Conservation (phyloP, 2,329 filamentous ascomycete genomes). For the Chrysosporium queenslandicum region DNA sequence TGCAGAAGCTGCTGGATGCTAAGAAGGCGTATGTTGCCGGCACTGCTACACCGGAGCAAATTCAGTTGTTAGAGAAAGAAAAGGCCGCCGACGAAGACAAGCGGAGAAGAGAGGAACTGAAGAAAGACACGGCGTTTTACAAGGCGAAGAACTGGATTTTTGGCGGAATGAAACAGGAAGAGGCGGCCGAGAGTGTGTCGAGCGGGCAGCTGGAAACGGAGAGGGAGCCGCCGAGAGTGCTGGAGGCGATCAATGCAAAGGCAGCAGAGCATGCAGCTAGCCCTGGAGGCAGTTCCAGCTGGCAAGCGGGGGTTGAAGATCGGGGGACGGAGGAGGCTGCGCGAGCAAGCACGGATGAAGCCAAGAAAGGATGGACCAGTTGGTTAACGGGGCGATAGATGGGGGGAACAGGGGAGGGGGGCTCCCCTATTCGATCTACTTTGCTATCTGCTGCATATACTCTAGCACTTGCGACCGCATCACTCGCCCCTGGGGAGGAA, state of each 20-base stretch:
- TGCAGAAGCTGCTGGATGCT: slow-evolving; percentile 36
- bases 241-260: slow-evolving; percentile 32
- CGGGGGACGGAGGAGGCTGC: neutral
- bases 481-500: no score
- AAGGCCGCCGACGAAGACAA: slow-evolving; percentile 35
- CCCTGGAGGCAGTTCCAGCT: neutral
- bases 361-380: slow-evolving; percentile 33
- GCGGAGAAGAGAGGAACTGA: slow-evolving; percentile 32
- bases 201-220: slow-evolving; percentile 14
- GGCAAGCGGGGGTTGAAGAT: neutral
- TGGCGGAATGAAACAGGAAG: slow-evolving; percentile 31
- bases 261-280: slow-evolving; percentile 20
- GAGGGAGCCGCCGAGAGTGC: slow-evolving; percentile 21
- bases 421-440: neutral
- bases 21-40: slow-evolving; percentile 34
- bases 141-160: slow-evolving; percentile 32
- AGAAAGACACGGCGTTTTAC: slow-evolving; percentile 31
- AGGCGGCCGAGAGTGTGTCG: slow-evolving; percentile 16
- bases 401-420: neutral
- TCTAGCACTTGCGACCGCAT: no score
- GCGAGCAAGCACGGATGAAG: slow-evolving; percentile 16
- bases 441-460: neutral
- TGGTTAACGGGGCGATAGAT: slow-evolving; percentile 33
- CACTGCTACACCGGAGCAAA: slow-evolving; percentile 32
- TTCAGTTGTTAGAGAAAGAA: slow-evolving; percentile 38